Base-by-base conservation (phyloP, 2,329 filamentous ascomycete genomes). In the Aspergillus unguis region DNA sequence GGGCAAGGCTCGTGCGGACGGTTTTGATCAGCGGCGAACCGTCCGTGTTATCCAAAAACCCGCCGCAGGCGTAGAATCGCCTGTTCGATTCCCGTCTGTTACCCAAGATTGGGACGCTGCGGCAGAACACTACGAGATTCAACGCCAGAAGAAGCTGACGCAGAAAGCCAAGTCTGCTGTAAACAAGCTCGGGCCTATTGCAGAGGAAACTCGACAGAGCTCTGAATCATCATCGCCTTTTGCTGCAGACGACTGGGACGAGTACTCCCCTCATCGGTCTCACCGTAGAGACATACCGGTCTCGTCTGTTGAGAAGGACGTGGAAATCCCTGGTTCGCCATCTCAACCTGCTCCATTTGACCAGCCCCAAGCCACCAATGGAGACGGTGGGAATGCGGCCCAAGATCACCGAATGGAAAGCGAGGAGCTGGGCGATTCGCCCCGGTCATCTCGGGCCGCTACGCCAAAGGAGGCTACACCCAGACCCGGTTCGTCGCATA, bases 31-130 rank as follows among this genome's bases (percentile, higher is more conserved):
- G 58, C 61, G 62, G 8, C 67, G 59, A 5, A 62, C 58, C 1
- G 62, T 73, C 2, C 65, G 68, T 8, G 70, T 73, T 9, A 55
- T 71, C 28, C 70, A 68, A 47, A 66, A 62, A 17, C 67, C 69
- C 6, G 44, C 61, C 3, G 11, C 26, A 11, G 32, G 47, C 26
- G 23, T 41, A 1, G 53, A 64, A 29, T 50, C 58, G 0, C 61
- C 63, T 17, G 52, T 61, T 10, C 63, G 70, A 27, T 71, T 67
- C 43, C 59, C 64, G 4, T 73, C 71, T 2, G 68, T 72, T 4
- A 55, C 60, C 2, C 68, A 68, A 38, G 71, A 73, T 44, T 72
- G 70, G 66, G 63, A 65, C 7, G 61, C 60, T 10, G 62, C 65
- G 2, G 61, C 60, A 2, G 35, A 59, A 25, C 43, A 61, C 7